phyloP scores from a whole-genome alignment of 768 basidiomycete genomes.

The Lactarius vividus region DNA sequence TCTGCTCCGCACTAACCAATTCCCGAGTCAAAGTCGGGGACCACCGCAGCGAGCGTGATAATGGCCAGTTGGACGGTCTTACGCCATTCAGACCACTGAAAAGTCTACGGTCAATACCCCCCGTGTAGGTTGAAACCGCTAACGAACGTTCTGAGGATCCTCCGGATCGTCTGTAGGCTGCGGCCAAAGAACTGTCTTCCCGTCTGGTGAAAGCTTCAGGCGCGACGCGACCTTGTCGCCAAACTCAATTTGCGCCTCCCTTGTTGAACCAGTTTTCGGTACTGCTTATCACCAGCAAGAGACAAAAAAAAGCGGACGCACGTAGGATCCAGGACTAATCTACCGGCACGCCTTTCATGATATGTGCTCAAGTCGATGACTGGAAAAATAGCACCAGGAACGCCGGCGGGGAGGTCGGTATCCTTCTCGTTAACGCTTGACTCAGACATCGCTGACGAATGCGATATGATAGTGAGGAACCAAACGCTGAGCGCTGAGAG shows the following conservation, averaged over 20 bases:
- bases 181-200: slow-evolving; percentile 64
- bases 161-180: slow-evolving; percentile 60
- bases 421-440: slow-evolving; percentile 10
- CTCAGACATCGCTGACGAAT: background rate
- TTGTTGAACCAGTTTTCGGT: slow-evolving; percentile 27
- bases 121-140: background rate
- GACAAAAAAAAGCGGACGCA: slow-evolving; percentile 33
- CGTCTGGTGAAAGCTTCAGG: slow-evolving; percentile 57
- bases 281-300: background rate
- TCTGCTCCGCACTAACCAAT: slow-evolving; percentile 44
- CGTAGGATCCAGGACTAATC: slow-evolving; percentile 62
- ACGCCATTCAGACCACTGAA: slow-evolving; percentile 49
- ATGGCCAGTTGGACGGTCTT: slow-evolving; percentile 59
- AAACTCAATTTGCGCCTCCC: slow-evolving; percentile 62
- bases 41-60: slow-evolving; percentile 59
- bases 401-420: background rate
- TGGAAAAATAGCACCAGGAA: background rate
- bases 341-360: slow-evolving; percentile 55
- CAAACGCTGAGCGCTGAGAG: background rate
- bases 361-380: slow-evolving; percentile 40
- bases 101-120: slow-evolving; percentile 23
- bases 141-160: slow-evolving; percentile 62
- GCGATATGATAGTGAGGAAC: background rate
- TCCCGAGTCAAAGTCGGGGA: slow-evolving; percentile 67
- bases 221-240: slow-evolving; percentile 52